Evolutionary conservation across 495 filamentous ascomycete species (phyloP), one percentile per base, ranked within the genome.

Genomic region (Neurospora africana): DNA sequence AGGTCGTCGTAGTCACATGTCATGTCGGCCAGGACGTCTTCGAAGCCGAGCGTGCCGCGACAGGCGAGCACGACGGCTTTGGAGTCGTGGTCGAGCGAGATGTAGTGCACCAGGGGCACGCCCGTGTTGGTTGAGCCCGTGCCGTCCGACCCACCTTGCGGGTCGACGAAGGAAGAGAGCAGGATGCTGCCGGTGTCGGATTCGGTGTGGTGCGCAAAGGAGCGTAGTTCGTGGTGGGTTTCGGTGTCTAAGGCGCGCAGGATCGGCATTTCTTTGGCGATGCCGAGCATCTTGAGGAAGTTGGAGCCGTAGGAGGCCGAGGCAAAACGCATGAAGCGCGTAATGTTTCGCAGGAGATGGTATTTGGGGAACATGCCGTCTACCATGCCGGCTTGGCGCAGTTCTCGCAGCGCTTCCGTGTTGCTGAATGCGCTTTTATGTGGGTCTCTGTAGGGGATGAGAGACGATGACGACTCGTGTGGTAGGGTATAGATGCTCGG

Each of bases 1-100:
- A 94, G 84, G 68, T 90, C 87, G 74, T 93, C 91, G 72, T 92
- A 94, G 71, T 93, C 92, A 77, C 92, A 94, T 40, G 90, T 91
- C 86, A 93, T 89, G 74, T 94, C 92, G 13, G 91, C 91, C 19
- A 94, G 84, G 15, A 93, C 87, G 74, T 94, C 92, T 75, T 94
- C 91, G 73, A 94, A 93, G 0, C 91, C 92, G 69, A 93, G 85
- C 0, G 92, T 94, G 0, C 92, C 92, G 15, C 92, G 86, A 35
- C 92, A 91, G 5, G 91, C 90, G 10, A 94, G 84, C 0, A 94
- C 91, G 9, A 94, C 86, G 0, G 91, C 91, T 77, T 90, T 91
- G 11, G 91, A 92, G 47, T 91, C 90, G 75, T 93, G 91, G 75
- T 94, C 92, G 2, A 94, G 81, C 19, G 87, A 90, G 40, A 94